Base-by-base conservation (phyloP, 306 rosid species). In the Myrica gale region DNA sequence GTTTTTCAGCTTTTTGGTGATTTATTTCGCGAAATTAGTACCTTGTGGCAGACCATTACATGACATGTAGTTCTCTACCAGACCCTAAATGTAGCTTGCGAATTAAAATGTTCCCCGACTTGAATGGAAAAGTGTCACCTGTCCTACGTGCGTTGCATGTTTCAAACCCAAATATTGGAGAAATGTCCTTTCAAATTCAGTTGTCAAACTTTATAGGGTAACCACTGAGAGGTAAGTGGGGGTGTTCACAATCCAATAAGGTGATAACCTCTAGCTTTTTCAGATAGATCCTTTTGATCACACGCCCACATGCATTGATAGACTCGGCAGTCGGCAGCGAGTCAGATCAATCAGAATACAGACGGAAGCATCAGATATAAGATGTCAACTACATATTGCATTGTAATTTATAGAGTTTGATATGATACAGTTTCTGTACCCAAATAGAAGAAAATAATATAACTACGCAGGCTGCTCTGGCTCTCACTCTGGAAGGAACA, bases 1-100 rank as follows among this genome's bases (percentile, higher is more conserved):
- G 85, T 78, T 71, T 85, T 76, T 26, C 53, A 42, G 75, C 72
- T 51, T 61, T 74, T 71, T 60, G 74, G 21, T 55, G 32, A 11
- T 61, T 78, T 2, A 32, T 2, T 32, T 32, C 37, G 37, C 37
- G 37, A 32, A 32, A 32, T 32, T 32, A 32, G 37, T 2, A 32
- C 37, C 3, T 2, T 32, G 37, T 32, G 37, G 37, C 3, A 32
- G 37, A 32, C 37, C 37, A 32, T 32, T 32, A 32, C 37, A 32
- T 32, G 37, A 32, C 37, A 32, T 32, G 37, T 2, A 32, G 37
- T 32, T 32, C 37, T 32, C 37, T 32, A 32, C 37, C 37, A 32
- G 37, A 32, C 32, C 32, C 1, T 10, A 21, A 1, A 19, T 20
- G 37, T 60, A 60, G 43, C 63, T 56, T 57, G 23, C 5, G 12